Evolutionary conservation across 345 rosid species (phyloP), one percentile per base, ranked within the genome.

Genomic region (Carallia brachiata): DNA sequence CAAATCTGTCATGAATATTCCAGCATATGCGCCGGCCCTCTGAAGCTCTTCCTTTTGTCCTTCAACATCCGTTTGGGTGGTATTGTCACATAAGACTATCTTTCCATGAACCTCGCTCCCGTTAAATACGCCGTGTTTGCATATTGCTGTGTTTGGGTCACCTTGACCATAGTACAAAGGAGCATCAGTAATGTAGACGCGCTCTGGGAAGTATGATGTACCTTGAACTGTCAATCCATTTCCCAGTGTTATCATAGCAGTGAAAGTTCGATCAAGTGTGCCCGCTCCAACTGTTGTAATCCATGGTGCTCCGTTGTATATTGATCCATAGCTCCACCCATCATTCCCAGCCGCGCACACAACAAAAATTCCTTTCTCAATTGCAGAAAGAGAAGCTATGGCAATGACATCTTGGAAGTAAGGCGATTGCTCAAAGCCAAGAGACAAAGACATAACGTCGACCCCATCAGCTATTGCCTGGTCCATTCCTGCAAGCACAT

Each of bases 401-500:
- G 90, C 90, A 5, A 90, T 83, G 16, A 61, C 73, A 59, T 83
- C 82, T 16, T 67, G 37, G 68, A 69, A 83, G 70, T 78, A 80
- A 0, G 80, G 78, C n/a, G 77, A 34, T 18, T 27, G 75, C 7
- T 28, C 36, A 39, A 90, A 68, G 10, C 89, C 89, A 0, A 90
- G 69, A 13, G 91, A 90, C 12, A 88, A 4, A 4, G 96, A 90
- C 77, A 88, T 71, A 63, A 90, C 67, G 57, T 88, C 86, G 5
- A 88, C 88, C 52, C 92, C 85, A 62, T 90, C 92, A 52, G 79
- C 83, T 61, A 86, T 84, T 8, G 92, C 90, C 68, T 85, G 87
- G 73, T 90, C 96, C 77, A 88, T 84, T 12, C 86, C 88, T 6
- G 92, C 96, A 7, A 90, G 81, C 15, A 88, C 87, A 52, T 90